Percentiles rank a stretch among this genome's conserved stretches.
Evolutionary conservation across 192 early-diverging fungal species (phyloP).

Genomic region (Backusella liffmaniae): DNA sequence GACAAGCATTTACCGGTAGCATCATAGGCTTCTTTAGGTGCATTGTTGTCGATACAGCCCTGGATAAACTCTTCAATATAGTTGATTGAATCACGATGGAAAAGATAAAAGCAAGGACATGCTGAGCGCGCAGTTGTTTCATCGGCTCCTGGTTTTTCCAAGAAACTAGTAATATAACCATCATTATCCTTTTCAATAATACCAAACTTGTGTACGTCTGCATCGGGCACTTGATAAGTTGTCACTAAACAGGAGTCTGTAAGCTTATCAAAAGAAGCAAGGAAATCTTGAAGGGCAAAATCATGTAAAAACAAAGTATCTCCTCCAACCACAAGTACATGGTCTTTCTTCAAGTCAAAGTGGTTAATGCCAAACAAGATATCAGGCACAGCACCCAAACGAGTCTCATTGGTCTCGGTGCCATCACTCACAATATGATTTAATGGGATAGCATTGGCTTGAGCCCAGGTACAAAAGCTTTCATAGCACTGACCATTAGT

Average conservation of each 20-base stretch:
- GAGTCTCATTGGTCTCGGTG: constrained; percentile 45
- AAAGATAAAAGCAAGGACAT: constrained; percentile 64
- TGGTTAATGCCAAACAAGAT: constrained; percentile 42
- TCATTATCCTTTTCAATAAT: constrained; percentile 43
- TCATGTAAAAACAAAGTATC: constrained; percentile 59
- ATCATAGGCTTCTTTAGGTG: constrained; percentile 44
- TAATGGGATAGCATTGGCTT: constrained; percentile 27
- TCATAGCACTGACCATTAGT: constrained; percentile 44
- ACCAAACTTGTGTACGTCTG: constrained; percentile 50
- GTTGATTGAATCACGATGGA: constrained; percentile 27
- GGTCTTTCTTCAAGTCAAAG: constrained; percentile 19
- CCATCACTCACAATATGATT: constrained; percentile 51
- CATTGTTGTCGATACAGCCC: constrained; percentile 27
- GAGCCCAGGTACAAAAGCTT: constrained; percentile 48
- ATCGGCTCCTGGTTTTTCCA: constrained; percentile 54
- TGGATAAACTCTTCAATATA: constrained; percentile 46
- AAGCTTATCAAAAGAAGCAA: background rate
- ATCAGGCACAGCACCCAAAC: constrained; percentile 59
- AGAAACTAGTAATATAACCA: constrained; percentile 41
- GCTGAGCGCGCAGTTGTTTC: constrained; percentile 45
- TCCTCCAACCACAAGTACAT: constrained; percentile 56
- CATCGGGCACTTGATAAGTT: constrained; percentile 43
- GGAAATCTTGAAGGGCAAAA: constrained; percentile 46
- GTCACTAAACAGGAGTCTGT: constrained; percentile 44
- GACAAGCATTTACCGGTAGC: constrained; percentile 55